Evolutionary conservation across 2,329 filamentous ascomycete genomes (phyloP).

Genomic region (Arthrinium puccinioides): DNA sequence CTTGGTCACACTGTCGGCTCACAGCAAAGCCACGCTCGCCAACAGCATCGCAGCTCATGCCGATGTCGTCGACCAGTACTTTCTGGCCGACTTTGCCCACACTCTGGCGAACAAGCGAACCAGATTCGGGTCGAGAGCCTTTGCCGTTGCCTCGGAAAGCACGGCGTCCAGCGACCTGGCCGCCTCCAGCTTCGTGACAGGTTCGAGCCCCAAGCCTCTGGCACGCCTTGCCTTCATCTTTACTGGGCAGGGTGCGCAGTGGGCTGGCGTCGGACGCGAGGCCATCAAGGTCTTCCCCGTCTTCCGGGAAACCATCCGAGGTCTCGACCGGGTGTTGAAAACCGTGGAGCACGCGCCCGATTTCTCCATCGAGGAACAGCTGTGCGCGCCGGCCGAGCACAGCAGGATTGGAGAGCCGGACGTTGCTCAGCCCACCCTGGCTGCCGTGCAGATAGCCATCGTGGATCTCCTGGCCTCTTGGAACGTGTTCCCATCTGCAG

Average conservation of each 20-base stretch:
- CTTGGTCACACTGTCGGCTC: not conserved
- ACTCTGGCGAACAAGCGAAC: conserved; percentile 4
- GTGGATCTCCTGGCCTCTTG: conserved; percentile 32
- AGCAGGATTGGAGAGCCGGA: conserved; percentile 6
- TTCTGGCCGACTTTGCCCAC: conserved; percentile 4
- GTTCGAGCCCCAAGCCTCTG: conserved; percentile 14
- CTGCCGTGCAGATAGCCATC: conserved; percentile 34
- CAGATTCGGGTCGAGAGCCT: not conserved
- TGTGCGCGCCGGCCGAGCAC: not conserved
- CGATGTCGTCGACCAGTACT: not conserved
- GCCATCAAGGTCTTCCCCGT: not conserved
- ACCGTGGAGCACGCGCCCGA: conserved; percentile 1
- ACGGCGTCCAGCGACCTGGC: not conserved
- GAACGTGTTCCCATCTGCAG: conserved; percentile 24
- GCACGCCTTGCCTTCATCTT: conserved; percentile 19
- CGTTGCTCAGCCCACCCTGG: conserved; percentile 30
- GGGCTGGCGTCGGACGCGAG: conserved; percentile 2
- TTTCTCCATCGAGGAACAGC: not conserved
- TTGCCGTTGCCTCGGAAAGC: not conserved
- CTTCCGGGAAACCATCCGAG: conserved; percentile 6
- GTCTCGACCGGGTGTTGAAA: conserved; percentile 5
- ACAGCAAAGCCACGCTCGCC: conserved; percentile 1
- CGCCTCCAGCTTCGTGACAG: not conserved
- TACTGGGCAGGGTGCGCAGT: conserved; percentile 6
- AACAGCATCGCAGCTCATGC: conserved; percentile 12